These are phyloP conservation scores for Begonia peltatifolia DNA, from an alignment of 306 rosid genomes.

Conservation along the genomic window DNA sequence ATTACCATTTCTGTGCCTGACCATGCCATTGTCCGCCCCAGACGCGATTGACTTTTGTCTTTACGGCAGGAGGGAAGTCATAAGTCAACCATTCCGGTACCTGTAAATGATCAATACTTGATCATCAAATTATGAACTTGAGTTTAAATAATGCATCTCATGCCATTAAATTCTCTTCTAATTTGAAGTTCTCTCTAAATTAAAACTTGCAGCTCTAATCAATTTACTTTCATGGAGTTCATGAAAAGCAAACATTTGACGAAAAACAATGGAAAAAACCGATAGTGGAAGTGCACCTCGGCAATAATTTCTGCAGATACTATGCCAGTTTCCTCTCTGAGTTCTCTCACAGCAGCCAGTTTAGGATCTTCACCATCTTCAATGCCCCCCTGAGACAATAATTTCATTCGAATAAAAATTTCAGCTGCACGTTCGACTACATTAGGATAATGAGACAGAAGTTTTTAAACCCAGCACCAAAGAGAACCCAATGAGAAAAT, in stretches of 20 bases:
- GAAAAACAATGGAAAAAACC: background rate
- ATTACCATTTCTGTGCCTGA: conserved; percentile 90
- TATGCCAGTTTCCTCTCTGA: conserved; percentile 86
- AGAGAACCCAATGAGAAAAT: too few species aligned
- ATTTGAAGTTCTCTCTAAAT: too few species aligned
- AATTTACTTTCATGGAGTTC: too few species aligned
- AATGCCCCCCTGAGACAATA: conserved; percentile 59
- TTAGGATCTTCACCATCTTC: conserved; percentile 95
- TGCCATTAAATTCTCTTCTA: too few species aligned
- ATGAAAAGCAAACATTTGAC: too few species aligned
- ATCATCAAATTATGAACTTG: too few species aligned
- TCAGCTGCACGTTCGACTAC: too few species aligned
- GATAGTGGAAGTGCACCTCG: conserved; percentile 36
- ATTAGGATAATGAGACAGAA: too few species aligned
- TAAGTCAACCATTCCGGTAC: conserved; percentile 86
- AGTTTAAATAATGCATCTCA: too few species aligned
- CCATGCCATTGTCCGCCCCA: conserved; percentile 99
- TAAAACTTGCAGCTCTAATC: too few species aligned
- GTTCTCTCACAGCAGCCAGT: conserved; percentile 79
- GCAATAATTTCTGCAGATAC: conserved; percentile 66
- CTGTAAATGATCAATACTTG: conserved; percentile 19
- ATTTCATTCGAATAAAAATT: conserved; percentile 4
- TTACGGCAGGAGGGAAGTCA: conserved; percentile 93
- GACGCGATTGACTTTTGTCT: conserved; percentile 83
- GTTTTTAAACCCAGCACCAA: too few species aligned